Percentiles rank a stretch among this genome's conserved stretches.
Conservation (phyloP, 2,329 filamentous ascomycete genomes). For the Epichloe sp. region DNA sequence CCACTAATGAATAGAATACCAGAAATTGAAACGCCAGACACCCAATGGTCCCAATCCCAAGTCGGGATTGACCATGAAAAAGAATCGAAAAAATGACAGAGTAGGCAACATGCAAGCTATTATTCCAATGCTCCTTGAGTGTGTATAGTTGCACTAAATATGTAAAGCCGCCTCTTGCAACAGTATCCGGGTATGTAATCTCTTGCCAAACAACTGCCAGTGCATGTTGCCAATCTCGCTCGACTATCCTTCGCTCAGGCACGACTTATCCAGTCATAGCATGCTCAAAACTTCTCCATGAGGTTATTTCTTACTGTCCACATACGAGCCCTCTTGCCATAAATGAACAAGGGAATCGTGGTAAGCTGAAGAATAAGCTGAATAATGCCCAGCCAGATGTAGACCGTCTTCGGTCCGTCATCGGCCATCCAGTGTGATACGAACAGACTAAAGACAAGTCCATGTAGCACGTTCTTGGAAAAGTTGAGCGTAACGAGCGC, state of each 20-base stretch:
- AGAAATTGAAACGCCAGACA: neutral
- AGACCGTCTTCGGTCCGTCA: constrained; percentile 67
- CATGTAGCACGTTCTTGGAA: constrained; percentile 86
- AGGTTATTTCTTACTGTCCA: constrained; percentile 82
- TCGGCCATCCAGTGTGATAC: constrained; percentile 69
- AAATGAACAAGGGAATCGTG: constrained; percentile 89
- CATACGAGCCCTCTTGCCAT: constrained; percentile 80
- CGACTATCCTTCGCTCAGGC: neutral
- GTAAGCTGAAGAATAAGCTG: constrained; percentile 62
- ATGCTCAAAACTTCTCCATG: constrained; percentile 58
- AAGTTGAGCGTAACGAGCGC: constrained; percentile 91
- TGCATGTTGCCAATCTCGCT: neutral
- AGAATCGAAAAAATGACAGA: neutral
- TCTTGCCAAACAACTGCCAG: neutral
- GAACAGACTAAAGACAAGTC: constrained; percentile 78
- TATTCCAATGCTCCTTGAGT: neutral
- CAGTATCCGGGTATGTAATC: no score
- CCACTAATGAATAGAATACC: no score
- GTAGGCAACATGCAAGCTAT: neutral
- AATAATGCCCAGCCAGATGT: constrained; percentile 71
- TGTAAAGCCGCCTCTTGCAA: neutral
- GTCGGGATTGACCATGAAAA: neutral
- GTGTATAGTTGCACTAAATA: neutral
- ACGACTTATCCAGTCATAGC: no score
- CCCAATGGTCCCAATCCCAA: neutral